A percentile compares a stretch with the other conserved stretches of the same genome.
Evolutionary conservation across 2,329 filamentous ascomycete species (phyloP).

Genomic region (Pestalotiopsis sp.): DNA sequence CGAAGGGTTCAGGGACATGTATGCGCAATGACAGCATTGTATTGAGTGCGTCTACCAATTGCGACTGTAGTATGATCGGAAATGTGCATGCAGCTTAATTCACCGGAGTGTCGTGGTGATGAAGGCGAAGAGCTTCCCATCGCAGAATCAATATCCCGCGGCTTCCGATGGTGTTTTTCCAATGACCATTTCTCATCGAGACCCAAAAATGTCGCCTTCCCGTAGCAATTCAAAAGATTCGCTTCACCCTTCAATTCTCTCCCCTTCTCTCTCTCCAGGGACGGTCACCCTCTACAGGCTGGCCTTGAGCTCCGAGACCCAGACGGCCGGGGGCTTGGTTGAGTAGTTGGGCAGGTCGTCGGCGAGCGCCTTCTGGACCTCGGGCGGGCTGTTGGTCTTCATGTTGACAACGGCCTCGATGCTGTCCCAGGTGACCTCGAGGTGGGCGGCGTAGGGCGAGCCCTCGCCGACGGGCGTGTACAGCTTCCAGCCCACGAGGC

Average conservation of each 20-base stretch:
- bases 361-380: constrained; percentile 6
- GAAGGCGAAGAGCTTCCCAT: too few species aligned
- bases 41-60: too few species aligned
- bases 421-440: constrained; percentile 13
- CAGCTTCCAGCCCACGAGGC: constrained; percentile 4
- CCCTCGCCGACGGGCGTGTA: background rate
- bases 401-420: constrained; percentile 10
- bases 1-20: background rate
- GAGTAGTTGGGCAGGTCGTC: constrained; percentile 16
- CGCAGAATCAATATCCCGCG: too few species aligned
- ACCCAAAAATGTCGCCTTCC: too few species aligned
- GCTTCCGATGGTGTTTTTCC: too few species aligned
- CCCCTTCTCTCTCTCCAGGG: background rate
- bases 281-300: background rate
- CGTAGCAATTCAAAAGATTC: background rate
- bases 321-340: constrained; percentile 9
- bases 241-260: background rate
- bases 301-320: constrained; percentile 9
- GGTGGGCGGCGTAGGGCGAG: constrained; percentile 15
- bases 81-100: background rate
- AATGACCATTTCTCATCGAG: too few species aligned
- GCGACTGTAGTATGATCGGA: background rate
- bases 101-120: background rate
- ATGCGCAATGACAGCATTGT: background rate
- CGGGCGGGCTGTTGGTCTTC: background rate